phyloP scores from a whole-genome alignment of 345 rosid genomes.

The Diplotaxis tenuifolia region DNA sequence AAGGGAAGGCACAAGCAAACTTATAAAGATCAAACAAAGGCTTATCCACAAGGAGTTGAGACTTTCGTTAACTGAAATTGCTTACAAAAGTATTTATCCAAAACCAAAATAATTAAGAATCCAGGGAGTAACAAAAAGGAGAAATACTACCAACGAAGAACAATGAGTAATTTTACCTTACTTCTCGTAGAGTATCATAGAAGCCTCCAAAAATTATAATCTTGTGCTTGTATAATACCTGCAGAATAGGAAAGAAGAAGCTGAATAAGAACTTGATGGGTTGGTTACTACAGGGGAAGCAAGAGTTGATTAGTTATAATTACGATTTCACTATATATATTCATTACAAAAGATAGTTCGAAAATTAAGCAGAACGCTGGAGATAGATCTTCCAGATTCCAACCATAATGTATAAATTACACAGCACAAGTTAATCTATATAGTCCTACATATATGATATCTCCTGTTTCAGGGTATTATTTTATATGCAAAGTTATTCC shows the following conservation, averaged over 20 bases:
- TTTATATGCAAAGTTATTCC: background rate
- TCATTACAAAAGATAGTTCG: too few species aligned
- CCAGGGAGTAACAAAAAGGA: background rate
- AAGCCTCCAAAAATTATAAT: slow-evolving; percentile 93
- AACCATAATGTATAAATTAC: background rate
- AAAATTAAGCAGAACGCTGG: too few species aligned
- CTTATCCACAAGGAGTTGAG: too few species aligned
- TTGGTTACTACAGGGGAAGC: background rate
- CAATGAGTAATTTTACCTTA: slow-evolving; percentile 59
- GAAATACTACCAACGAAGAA: background rate
- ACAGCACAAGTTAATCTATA: background rate
- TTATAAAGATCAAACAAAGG: background rate
- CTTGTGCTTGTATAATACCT: slow-evolving; percentile 95
- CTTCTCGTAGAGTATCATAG: slow-evolving; percentile 98
- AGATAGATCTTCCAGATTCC: too few species aligned
- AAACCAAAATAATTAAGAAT: background rate
- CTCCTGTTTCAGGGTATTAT: background rate
- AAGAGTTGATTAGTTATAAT: background rate
- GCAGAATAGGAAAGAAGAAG: slow-evolving; percentile 38
- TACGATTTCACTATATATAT: background rate
- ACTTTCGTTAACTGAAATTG: background rate
- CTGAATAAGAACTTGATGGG: background rate
- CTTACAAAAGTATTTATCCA: background rate
- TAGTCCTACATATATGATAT: background rate
- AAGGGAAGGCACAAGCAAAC: background rate